phyloP scores from a whole-genome alignment of 2,329 filamentous ascomycete species.

The Aureobasidium subglaciale region DNA sequence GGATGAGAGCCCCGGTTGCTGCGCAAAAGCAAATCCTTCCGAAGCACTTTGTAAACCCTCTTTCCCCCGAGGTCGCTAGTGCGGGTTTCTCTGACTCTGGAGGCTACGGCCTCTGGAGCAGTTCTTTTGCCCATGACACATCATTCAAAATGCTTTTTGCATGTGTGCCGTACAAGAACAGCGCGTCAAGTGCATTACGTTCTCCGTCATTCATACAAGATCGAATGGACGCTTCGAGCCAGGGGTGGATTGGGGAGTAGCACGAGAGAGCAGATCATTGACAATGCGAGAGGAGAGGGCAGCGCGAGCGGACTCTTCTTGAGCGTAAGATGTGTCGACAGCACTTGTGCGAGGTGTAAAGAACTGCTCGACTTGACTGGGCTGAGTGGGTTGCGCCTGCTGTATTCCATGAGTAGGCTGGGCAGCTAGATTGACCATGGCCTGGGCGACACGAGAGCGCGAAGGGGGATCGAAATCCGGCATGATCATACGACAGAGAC shows the following conservation, averaged over 20 bases:
- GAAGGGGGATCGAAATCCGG: constrained; percentile 8
- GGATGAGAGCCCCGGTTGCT: not conserved
- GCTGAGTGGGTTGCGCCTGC: not conserved
- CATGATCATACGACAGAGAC: constrained; percentile 1
- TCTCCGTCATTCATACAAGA: not conserved
- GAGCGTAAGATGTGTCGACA: not conserved
- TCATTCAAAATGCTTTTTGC: too few relatives aligned
- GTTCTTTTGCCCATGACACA: not conserved
- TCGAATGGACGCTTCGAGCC: constrained; percentile 10
- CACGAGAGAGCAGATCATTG: not conserved
- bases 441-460: constrained; percentile 5
- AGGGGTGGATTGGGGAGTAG: not conserved
- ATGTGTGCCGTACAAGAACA: too few relatives aligned
- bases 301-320: not conserved
- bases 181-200: too few relatives aligned
- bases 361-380: not conserved
- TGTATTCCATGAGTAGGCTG: not conserved
- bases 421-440: not conserved
- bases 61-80: not conserved
- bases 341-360: not conserved
- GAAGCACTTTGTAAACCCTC: not conserved
- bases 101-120: not conserved
- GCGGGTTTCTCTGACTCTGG: not conserved
- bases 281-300: not conserved
- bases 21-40: not conserved